Base-by-base conservation (phyloP, 2,329 filamentous ascomycete genomes). In the Malbranchea zuffiana region DNA sequence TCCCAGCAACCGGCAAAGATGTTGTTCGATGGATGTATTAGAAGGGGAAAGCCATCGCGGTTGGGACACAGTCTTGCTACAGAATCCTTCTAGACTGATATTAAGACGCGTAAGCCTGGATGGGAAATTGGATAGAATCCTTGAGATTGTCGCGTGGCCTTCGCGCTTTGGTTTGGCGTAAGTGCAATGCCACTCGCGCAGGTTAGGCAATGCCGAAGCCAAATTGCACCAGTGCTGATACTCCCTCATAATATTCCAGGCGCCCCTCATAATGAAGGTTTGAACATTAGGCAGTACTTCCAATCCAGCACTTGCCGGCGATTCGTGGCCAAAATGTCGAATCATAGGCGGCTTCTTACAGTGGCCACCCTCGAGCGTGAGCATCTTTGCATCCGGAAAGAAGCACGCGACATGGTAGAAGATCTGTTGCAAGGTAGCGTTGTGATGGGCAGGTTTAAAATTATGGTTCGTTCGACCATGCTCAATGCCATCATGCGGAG, bases 291-390 rank as follows among this genome's bases (percentile, higher is more conserved):
- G 55, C 3, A 81, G 61, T 13, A 57, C 47, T 6, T 69, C 65
- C 5, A 75, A 54, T 18, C 53, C 49, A 45, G 60, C 52, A 15
- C 52, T 45, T 20, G 51, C 49, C 1, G 50, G 44, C 29, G 27
- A 24, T 21, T 57, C 54, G 15, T 55, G 49, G 23, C 65, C 55
- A 51, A 76, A 78, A 42, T 76, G 69, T 30, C 58, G 59, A 32
- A 85, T 76, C 56, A 76, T 75, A 4, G 80, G 80, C 2, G 80
- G 77, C 55, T 82, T 83, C 53, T 80, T 81, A 44, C 80, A 73
- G 53, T 85, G 78, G 3, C 81, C 80, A n/a, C 80, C 81, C 55
- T 85, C 80, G 11, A 85, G 63, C 0, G 80, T 85, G 50, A 86
- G 61, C 24, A 83, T 74, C 43, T 69, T 71, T 1, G 73, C 72